Evolutionary conservation across 805 yeast species (phyloP).

Genomic region (Candida takata): DNA sequence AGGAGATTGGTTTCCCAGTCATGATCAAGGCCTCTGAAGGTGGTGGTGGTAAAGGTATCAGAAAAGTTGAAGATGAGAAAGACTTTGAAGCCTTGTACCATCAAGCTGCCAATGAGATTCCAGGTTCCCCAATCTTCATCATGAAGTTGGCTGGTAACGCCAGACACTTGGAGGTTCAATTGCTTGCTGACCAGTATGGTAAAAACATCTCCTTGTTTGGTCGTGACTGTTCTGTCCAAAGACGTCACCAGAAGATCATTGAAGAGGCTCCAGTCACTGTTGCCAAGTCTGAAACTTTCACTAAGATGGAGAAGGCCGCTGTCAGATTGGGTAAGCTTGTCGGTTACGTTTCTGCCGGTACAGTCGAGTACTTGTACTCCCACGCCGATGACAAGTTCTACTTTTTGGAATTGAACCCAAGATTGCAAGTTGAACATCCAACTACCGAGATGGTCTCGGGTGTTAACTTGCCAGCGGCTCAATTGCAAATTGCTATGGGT

Average conservation of each 20-base stretch:
- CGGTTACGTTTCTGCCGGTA: slow-evolving; percentile 98
- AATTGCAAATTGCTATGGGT: slow-evolving; percentile 99
- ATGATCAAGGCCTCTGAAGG: slow-evolving; percentile 99
- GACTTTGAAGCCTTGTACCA: slow-evolving; percentile 71
- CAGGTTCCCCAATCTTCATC: slow-evolving; percentile 97
- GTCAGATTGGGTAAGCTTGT: slow-evolving; percentile 94
- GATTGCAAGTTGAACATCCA: slow-evolving; percentile 99
- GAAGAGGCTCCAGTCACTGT: slow-evolving; percentile 99
- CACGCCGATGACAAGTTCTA: slow-evolving; percentile 92
- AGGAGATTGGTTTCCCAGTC: slow-evolving; percentile 90
- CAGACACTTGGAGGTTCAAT: slow-evolving; percentile 96
- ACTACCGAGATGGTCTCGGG: slow-evolving; percentile 99
- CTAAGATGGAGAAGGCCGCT: slow-evolving; percentile 93
- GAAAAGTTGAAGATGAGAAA: slow-evolving; percentile 84
- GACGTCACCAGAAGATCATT: slow-evolving; percentile 98
- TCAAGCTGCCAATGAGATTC: slow-evolving; percentile 96
- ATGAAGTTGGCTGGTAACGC: slow-evolving; percentile 98
- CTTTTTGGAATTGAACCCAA: slow-evolving; percentile 94
- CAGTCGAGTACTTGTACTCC: slow-evolving; percentile 94
- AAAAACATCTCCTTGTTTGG: slow-evolving; percentile 96
- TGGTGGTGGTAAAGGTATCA: slow-evolving; percentile 99
- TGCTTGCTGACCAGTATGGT: slow-evolving; percentile 97
- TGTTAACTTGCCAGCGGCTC: slow-evolving; percentile 97
- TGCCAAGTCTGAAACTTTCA: slow-evolving; percentile 80
- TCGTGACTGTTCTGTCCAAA: slow-evolving; percentile 98